These are phyloP conservation scores for Pouteria campechiana DNA, from an alignment of 179 eudicot genomes.

Conservation along the genomic window DNA sequence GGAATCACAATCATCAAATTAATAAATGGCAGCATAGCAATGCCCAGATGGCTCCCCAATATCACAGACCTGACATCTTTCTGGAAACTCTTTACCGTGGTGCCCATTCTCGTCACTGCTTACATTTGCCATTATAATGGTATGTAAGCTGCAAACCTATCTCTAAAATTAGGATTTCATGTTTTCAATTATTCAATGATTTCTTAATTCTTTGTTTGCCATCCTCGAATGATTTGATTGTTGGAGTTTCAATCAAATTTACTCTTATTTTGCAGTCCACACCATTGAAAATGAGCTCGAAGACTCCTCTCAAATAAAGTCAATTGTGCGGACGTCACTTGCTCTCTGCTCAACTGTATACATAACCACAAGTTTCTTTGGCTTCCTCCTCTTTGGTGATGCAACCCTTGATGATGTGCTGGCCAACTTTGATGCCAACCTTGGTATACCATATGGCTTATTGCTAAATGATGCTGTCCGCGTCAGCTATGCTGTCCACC, in stretches of 20 bases:
- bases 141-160: too few species aligned
- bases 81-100: conserved; percentile 71
- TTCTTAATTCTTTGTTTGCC: not conserved
- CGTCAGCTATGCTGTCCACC: conserved; percentile 64
- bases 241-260: too few species aligned
- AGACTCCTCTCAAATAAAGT: conserved; percentile 63
- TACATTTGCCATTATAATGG: conserved; percentile 80
- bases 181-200: not conserved
- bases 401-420: conserved; percentile 64
- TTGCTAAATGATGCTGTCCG: conserved; percentile 59
- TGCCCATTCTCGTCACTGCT: conserved; percentile 79
- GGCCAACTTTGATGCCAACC: conserved; percentile 74
- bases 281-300: conserved; percentile 70
- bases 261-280: conserved; percentile 61
- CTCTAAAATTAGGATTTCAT: too few species aligned
- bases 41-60: conserved; percentile 54
- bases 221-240: not conserved
- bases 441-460: conserved; percentile 63
- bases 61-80: conserved; percentile 61
- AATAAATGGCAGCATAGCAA: conserved; percentile 46
- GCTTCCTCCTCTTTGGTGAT: conserved; percentile 62
- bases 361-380: conserved; percentile 71
- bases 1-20: conserved; percentile 50
- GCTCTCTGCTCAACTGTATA: conserved; percentile 49
- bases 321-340: conserved; percentile 56